A percentile compares a stretch with the other conserved stretches of the same genome.
Evolutionary conservation across 805 yeast species (phyloP).

Genomic region (Vanderwaltozyma tropicalis): DNA sequence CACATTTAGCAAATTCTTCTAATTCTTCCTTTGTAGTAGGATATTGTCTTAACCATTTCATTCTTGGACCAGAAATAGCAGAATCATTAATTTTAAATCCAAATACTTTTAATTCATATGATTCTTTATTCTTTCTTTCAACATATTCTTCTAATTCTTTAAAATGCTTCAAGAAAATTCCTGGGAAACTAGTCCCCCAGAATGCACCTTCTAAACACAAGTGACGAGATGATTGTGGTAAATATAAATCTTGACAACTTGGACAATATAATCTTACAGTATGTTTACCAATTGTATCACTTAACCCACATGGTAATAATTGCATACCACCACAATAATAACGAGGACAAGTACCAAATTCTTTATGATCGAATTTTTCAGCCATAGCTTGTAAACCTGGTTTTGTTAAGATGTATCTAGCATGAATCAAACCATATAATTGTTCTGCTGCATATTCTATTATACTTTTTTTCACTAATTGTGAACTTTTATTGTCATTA

Average conservation of each 20-base stretch:
- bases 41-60: constrained; percentile 83
- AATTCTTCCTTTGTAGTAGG: constrained; percentile 56
- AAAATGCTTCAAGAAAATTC: constrained; percentile 79
- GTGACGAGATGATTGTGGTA: constrained; percentile 81
- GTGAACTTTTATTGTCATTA: constrained; percentile 24
- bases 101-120: constrained; percentile 64
- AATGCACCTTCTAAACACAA: constrained; percentile 91
- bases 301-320: constrained; percentile 81
- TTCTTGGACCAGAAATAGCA: constrained; percentile 80
- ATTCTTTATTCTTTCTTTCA: constrained; percentile 41
- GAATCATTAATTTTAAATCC: constrained; percentile 76
- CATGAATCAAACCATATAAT: constrained; percentile 88
- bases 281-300: constrained; percentile 84
- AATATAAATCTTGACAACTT: constrained; percentile 81
- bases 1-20: constrained; percentile 54
- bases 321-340: constrained; percentile 84
- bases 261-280: constrained; percentile 92
- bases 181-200: constrained; percentile 94
- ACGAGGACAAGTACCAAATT: constrained; percentile 88
- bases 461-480: constrained; percentile 43
- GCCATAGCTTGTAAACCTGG: constrained; percentile 88
- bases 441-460: constrained; percentile 87
- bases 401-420: constrained; percentile 78
- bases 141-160: constrained; percentile 82
- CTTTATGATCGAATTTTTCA: constrained; percentile 80